phyloP scores from a whole-genome alignment of 2,329 filamentous ascomycete species.

The Xylariaceae sp. region DNA sequence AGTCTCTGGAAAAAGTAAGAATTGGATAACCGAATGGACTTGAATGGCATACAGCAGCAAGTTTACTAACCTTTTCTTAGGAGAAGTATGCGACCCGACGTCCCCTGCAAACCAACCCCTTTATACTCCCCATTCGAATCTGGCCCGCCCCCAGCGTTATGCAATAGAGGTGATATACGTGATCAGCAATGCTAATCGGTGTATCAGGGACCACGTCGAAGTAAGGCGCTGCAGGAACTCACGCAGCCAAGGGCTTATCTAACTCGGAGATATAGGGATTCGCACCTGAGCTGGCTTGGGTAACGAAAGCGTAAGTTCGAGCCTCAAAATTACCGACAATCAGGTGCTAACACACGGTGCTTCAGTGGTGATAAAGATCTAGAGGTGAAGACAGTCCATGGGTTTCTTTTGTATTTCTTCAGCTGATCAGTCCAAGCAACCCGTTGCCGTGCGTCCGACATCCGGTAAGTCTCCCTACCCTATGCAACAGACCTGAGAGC shows the following conservation, averaged over 20 bases:
- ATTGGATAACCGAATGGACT: too few relatives aligned
- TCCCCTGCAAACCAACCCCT: too few relatives aligned
- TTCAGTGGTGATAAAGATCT: constrained; percentile 82
- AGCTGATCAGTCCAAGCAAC: too few relatives aligned
- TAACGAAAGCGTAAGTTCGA: constrained; percentile 67
- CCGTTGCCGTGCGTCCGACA: constrained; percentile 62
- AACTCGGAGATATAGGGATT: constrained; percentile 55
- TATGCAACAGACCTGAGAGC: neutral
- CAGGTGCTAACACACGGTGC: constrained; percentile 4
- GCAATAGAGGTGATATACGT: neutral
- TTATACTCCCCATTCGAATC: neutral
- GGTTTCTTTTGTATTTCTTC: too few relatives aligned
- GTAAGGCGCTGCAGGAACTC: neutral
- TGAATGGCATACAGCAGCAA: too few relatives aligned
- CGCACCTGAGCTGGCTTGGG: constrained; percentile 85
- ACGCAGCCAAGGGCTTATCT: neutral
- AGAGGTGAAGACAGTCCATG: constrained; percentile 53
- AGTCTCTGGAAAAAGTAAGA: constrained; percentile 66
- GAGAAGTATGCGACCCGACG: constrained; percentile 18
- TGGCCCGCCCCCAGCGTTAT: neutral
- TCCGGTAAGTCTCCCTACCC: constrained; percentile 34
- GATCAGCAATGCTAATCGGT: constrained; percentile 2
- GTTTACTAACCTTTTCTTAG: constrained; percentile 10
- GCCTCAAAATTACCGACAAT: constrained; percentile 1
- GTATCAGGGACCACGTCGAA: constrained; percentile 88